phyloP scores from a whole-genome alignment of 2,329 filamentous ascomycete genomes.

The Aspergillus neoniger region DNA sequence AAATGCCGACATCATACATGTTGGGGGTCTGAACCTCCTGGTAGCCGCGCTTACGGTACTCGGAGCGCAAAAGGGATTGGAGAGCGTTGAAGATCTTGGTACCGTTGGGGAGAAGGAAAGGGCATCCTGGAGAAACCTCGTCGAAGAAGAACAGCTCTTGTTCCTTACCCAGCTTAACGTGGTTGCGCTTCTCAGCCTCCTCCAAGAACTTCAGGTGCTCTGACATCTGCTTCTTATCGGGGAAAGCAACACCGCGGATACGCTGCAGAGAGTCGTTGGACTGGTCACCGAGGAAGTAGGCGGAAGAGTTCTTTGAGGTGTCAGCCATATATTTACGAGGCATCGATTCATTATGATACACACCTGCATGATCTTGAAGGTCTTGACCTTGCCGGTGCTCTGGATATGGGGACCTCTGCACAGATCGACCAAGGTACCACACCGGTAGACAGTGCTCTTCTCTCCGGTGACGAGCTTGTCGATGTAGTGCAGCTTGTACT shows the following conservation, averaged over 20 bases:
- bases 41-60: constrained; percentile 93
- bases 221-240: constrained; percentile 91
- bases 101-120: constrained; percentile 90
- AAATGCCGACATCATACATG: constrained; percentile 90
- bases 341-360: constrained; percentile 4
- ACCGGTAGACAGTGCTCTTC: constrained; percentile 90
- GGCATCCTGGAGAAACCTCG: constrained; percentile 86
- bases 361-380: constrained; percentile 87
- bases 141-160: constrained; percentile 99
- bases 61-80: constrained; percentile 74
- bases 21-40: constrained; percentile 94
- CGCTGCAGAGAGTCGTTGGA: constrained; percentile 93
- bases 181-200: constrained; percentile 96
- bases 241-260: constrained; percentile 95
- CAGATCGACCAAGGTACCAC: constrained; percentile 90
- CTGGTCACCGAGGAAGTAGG: constrained; percentile 93
- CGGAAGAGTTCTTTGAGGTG: constrained; percentile 64
- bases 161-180: constrained; percentile 88
- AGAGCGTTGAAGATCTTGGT: constrained; percentile 92
- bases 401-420: constrained; percentile 94
- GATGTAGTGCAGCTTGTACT: constrained; percentile 98
- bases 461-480: constrained; percentile 90
- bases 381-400: constrained; percentile 89
- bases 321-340: not conserved
- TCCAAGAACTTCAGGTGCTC: constrained; percentile 95